Percentiles rank a stretch among this genome's conserved stretches.
These are phyloP conservation scores for Urtica urens DNA, from an alignment of 306 rosid species.

Conservation along the genomic window DNA sequence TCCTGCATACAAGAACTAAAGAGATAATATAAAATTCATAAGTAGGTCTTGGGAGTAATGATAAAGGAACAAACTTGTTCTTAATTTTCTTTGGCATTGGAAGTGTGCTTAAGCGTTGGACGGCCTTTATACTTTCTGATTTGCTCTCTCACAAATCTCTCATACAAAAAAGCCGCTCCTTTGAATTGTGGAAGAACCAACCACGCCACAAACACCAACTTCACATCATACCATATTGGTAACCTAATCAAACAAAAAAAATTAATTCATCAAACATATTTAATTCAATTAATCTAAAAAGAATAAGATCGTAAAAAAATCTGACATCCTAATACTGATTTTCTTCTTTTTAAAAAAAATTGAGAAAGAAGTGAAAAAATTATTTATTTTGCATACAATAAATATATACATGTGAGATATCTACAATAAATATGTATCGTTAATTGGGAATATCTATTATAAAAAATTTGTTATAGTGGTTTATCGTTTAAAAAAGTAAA, in stretches of 20 bases:
- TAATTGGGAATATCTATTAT: too few species aligned
- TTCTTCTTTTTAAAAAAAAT: not conserved
- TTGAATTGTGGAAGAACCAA: constrained; percentile 74
- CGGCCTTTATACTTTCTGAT: constrained; percentile 27
- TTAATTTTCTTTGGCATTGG: constrained; percentile 29
- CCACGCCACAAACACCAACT: constrained; percentile 70
- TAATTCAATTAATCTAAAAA: not conserved
- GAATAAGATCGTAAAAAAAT: too few species aligned
- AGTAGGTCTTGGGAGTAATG: constrained; percentile 31
- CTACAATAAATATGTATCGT: too few species aligned
- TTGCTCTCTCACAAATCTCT: constrained; percentile 47
- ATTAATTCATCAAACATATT: not conserved
- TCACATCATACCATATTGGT: constrained; percentile 65
- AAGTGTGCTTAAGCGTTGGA: constrained; percentile 9
- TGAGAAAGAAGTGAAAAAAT: not conserved
- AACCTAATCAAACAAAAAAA: constrained; percentile 45
- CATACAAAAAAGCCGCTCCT: constrained; percentile 87
- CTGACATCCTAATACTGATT: too few species aligned
- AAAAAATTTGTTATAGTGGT: too few species aligned
- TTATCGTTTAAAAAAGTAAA: too few species aligned
- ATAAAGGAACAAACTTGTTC: constrained; percentile 45
- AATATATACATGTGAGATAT: too few species aligned
- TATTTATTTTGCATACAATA: too few species aligned
- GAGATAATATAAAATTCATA: too few species aligned
- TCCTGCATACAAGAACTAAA: too few species aligned